These are phyloP conservation scores for Pezicula radicicola DNA, from an alignment of 2,329 filamentous ascomycete species.

Conservation along the genomic window DNA sequence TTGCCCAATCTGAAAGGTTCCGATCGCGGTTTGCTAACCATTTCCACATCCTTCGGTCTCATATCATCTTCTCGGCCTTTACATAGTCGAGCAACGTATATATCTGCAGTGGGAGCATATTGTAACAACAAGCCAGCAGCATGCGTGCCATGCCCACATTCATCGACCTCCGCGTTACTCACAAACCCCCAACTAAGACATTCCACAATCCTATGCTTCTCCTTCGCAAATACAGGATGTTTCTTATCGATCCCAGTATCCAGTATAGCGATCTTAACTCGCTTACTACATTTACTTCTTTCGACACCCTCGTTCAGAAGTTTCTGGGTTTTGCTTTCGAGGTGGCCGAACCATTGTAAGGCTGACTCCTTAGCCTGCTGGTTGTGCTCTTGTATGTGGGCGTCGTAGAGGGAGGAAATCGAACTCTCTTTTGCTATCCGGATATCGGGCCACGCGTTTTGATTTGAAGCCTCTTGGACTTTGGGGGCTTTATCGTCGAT, in stretches of 20 bases:
- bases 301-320: background rate
- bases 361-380: too few species aligned
- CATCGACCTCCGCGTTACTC: background rate
- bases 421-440: too few species aligned
- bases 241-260: slow-evolving; percentile 10
- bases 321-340: slow-evolving; percentile 3
- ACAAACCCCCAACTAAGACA: too few species aligned
- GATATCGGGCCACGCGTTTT: too few species aligned
- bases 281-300: background rate
- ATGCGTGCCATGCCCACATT: slow-evolving; percentile 29
- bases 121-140: slow-evolving; percentile 25
- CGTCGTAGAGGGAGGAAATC: too few species aligned
- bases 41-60: too few species aligned
- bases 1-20: too few species aligned
- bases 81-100: slow-evolving; percentile 23
- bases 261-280: slow-evolving; percentile 12
- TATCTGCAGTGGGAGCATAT: slow-evolving; percentile 25
- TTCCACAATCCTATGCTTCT: slow-evolving; percentile 9
- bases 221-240: slow-evolving; percentile 4
- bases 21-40: too few species aligned
- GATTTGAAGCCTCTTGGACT: too few species aligned
- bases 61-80: too few species aligned
- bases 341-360: slow-evolving; percentile 4
- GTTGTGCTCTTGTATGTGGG: too few species aligned
- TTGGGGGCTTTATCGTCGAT: too few species aligned